Percentiles rank a stretch among this genome's conserved stretches.
Evolutionary conservation across 2,329 filamentous ascomycete species (phyloP).

Genomic region (Hymenoscyphus salicellus): DNA sequence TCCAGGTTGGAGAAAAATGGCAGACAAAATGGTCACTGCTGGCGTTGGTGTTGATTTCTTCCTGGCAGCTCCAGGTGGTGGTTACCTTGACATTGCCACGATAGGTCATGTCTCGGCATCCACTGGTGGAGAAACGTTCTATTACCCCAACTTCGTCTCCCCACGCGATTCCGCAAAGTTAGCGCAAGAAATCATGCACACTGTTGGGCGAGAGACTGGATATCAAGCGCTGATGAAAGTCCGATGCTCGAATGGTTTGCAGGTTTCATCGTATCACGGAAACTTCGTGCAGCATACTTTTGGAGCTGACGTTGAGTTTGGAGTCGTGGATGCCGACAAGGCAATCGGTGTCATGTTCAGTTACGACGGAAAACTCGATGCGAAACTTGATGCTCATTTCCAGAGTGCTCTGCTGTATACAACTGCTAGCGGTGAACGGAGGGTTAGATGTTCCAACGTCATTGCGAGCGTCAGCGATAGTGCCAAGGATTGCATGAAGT

Average conservation of each 20-base stretch:
- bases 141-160: slow-evolving; percentile 93
- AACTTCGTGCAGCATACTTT: slow-evolving; percentile 96
- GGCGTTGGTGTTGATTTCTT: slow-evolving; percentile 94
- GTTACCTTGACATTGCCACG: slow-evolving; percentile 89
- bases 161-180: slow-evolving; percentile 82
- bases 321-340: slow-evolving; percentile 89
- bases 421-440: slow-evolving; percentile 79
- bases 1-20: slow-evolving; percentile 78
- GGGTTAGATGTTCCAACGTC: slow-evolving; percentile 88
- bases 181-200: slow-evolving; percentile 79
- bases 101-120: slow-evolving; percentile 81
- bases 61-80: slow-evolving; percentile 82
- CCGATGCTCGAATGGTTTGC: slow-evolving; percentile 91
- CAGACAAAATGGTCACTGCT: slow-evolving; percentile 80
- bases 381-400: slow-evolving; percentile 95
- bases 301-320: slow-evolving; percentile 90
- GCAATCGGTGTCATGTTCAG: slow-evolving; percentile 86
- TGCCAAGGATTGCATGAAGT: slow-evolving; percentile 81
- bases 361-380: slow-evolving; percentile 96
- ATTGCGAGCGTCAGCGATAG: slow-evolving; percentile 89
- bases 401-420: slow-evolving; percentile 94
- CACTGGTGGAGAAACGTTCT: slow-evolving; percentile 93
- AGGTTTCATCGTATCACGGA: slow-evolving; percentile 90
- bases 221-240: slow-evolving; percentile 98
- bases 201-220: slow-evolving; percentile 84